Percentiles rank a stretch among this genome's conserved stretches.
Evolutionary conservation across 768 basidiomycete species (phyloP).

Genomic region (Suillus placidus): DNA sequence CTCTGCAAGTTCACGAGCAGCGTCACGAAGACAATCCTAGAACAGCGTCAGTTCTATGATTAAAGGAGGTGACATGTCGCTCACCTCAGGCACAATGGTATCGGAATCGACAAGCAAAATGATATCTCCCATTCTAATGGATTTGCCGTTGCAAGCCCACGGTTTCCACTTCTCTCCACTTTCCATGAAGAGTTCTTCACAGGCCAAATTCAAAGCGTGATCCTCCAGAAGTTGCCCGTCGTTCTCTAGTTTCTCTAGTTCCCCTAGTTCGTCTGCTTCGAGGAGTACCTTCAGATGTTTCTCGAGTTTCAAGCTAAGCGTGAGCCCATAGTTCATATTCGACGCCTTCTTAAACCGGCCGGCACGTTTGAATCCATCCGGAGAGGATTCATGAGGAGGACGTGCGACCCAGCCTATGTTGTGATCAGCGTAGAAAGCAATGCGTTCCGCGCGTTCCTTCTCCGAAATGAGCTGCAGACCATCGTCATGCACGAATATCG

Average conservation of each 20-base stretch:
- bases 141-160: conserved; percentile 76
- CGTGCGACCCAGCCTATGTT: conserved; percentile 81
- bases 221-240: conserved; percentile 62
- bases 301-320: conserved; percentile 53
- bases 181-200: conserved; percentile 71
- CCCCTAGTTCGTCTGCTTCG: conserved; percentile 46
- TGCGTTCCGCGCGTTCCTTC: conserved; percentile 61
- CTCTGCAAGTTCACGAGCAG: conserved; percentile 75
- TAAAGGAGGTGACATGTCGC: conserved; percentile 2
- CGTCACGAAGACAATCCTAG: conserved; percentile 84
- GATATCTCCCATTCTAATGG: conserved; percentile 76
- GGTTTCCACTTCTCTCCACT: conserved; percentile 63
- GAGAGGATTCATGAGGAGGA: conserved; percentile 57
- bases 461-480: conserved; percentile 69
- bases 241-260: conserved; percentile 35
- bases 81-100: conserved; percentile 75
- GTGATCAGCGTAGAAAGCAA: conserved; percentile 70
- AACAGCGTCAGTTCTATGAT: neutral
- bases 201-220: conserved; percentile 67
- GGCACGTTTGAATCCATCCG: conserved; percentile 58
- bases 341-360: conserved; percentile 90
- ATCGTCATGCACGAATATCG: conserved; percentile 73
- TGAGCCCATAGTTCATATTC: conserved; percentile 80
- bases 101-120: conserved; percentile 83
- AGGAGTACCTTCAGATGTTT: conserved; percentile 44